Base-by-base conservation (phyloP, 2,329 filamentous ascomycete species). In the Nannizziopsis arthrosporioides region DNA sequence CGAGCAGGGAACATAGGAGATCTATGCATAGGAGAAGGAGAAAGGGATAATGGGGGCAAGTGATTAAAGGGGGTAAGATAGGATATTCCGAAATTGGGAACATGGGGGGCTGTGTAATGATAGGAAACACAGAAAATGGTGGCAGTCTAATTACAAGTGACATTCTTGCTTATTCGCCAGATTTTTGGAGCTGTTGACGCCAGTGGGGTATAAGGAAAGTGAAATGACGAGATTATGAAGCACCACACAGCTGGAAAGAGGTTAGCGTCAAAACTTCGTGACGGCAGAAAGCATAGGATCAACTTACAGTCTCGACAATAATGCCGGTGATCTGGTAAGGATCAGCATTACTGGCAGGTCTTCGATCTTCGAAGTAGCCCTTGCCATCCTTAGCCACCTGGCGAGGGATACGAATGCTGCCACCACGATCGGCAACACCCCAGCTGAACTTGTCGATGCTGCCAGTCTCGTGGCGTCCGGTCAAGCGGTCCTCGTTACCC, bases 381-480 rank as follows among this genome's bases (percentile, higher is more conserved):
- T 84, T 92, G 68, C 87, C 87, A 69, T 94, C 85, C 65, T 84
- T 81, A 42, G 84, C 88, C 59, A 78, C 80, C 61, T 87, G 81
- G 61, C 88, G 82, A 60, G 89, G 89, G 59, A 98, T 92, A 68
- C 92, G 86, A 62, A 96, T 89, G 35, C 85, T 93, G 51, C 85
- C 83, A 63, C 90, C 92, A 71, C 92, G 88, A 82, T 96, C 90
- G 68, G 92, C 92, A 53, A 96, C 82, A 64, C 92, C 90, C 70
- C 82, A 96, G 59, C 80, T 81, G 79, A 98, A 98, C 67, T 84
- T 78, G 65, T 98, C 90, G 63, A 94, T 95, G 60, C 76, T 80
- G 41, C 89, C 89, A 9, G 92, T 98, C 81, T 98, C 92, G 72
- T 95, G 87, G 57, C 78, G 77, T 60, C 92, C 92, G 46, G 90